Percentiles rank a stretch among this genome's conserved stretches.
Conservation (phyloP, 2,329 filamentous ascomycete species). For the Ophiosphaerella korrae region DNA sequence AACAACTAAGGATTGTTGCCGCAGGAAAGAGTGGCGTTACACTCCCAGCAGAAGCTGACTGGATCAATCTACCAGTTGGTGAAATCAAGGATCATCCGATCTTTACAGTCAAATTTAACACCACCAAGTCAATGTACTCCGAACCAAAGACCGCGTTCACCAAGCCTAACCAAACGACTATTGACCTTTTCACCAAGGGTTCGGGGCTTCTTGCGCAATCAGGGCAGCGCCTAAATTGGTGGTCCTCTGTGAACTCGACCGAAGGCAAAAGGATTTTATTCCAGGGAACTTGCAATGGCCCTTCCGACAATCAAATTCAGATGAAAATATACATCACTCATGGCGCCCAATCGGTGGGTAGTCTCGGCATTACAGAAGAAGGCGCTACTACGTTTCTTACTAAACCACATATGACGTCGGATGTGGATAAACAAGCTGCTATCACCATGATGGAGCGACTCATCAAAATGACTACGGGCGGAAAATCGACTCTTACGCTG, state of each 20-base stretch:
- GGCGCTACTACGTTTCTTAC: slow-evolving; percentile 52
- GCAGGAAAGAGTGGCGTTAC: slow-evolving; percentile 48
- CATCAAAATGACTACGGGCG: slow-evolving; percentile 42
- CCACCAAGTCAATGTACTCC: slow-evolving; percentile 22
- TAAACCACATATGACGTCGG: slow-evolving; percentile 59
- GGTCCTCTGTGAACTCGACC: slow-evolving; percentile 52
- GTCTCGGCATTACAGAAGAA: slow-evolving; percentile 51
- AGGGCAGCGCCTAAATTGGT: slow-evolving; percentile 56
- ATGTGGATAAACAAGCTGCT: slow-evolving; percentile 44
- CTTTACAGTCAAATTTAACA: slow-evolving; percentile 43
- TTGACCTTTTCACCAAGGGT: slow-evolving; percentile 42
- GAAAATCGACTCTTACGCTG: slow-evolving; percentile 36
- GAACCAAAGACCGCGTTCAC: slow-evolving; percentile 30
- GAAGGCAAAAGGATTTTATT: slow-evolving; percentile 46
- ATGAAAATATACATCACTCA: slow-evolving; percentile 64
- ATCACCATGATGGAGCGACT: slow-evolving; percentile 55
- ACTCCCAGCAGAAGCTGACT: slow-evolving; percentile 50
- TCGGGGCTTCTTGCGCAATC: slow-evolving; percentile 53
- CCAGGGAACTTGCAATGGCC: slow-evolving; percentile 55
- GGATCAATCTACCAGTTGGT: slow-evolving; percentile 58
- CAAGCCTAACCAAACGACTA: slow-evolving; percentile 33
- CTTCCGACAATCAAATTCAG: slow-evolving; percentile 40
- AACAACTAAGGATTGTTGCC: slow-evolving; percentile 53
- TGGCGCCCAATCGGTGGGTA: slow-evolving; percentile 64
- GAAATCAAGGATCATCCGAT: slow-evolving; percentile 48